phyloP scores from a whole-genome alignment of 345 rosid genomes.

The Brassica napus region DNA sequence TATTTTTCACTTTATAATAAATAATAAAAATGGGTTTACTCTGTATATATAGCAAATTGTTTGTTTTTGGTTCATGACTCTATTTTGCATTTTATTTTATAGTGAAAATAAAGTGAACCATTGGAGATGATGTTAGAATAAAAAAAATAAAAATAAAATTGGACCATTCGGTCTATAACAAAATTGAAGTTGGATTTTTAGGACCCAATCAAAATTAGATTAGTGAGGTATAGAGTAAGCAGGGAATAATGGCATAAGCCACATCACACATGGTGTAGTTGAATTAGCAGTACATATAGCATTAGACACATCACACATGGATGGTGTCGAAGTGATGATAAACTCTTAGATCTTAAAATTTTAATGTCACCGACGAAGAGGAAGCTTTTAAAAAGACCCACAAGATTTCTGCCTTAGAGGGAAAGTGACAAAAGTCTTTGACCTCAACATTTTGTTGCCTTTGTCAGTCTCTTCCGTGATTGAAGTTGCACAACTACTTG shows the following conservation, averaged over 20 bases:
- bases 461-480: slow-evolving; percentile 35
- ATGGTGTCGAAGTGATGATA: slow-evolving; percentile 13
- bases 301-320: slow-evolving; percentile 18
- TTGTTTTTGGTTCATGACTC: too few relatives aligned
- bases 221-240: not conserved
- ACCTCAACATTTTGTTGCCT: not conserved
- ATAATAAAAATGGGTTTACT: too few relatives aligned
- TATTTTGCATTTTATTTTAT: too few relatives aligned
- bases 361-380: not conserved
- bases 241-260: not conserved
- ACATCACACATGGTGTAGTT: slow-evolving; percentile 20
- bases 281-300: not conserved
- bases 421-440: slow-evolving; percentile 38
- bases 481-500: slow-evolving; percentile 25
- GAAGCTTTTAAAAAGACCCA: slow-evolving; percentile 20
- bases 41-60: too few relatives aligned
- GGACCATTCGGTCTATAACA: not conserved
- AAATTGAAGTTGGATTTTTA: not conserved
- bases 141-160: not conserved
- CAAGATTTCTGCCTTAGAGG: slow-evolving; percentile 28
- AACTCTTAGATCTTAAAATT: not conserved
- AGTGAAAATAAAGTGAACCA: too few relatives aligned
- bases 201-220: not conserved
- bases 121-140: too few relatives aligned
- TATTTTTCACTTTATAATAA: too few relatives aligned